These are phyloP conservation scores for Lasiosphaeris hirsuta DNA, from an alignment of 495 filamentous ascomycete genomes.

Conservation along the genomic window DNA sequence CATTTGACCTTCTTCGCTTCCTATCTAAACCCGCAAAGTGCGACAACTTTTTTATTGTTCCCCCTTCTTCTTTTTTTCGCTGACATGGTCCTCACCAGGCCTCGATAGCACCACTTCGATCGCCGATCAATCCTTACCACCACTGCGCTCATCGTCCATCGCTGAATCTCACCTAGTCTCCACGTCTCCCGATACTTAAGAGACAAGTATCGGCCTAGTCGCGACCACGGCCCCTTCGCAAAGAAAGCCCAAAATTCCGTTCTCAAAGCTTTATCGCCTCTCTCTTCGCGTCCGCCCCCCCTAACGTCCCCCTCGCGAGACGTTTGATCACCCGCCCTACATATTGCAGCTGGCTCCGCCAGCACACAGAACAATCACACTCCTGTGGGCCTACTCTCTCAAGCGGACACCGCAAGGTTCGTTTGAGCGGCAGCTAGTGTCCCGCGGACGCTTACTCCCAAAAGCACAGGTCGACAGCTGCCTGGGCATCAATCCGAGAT, in stretches of 20 bases:
- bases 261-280: slow-evolving; percentile 73
- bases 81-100: slow-evolving; percentile 50
- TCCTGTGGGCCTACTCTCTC: slow-evolving; percentile 95
- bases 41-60: slow-evolving; percentile 30
- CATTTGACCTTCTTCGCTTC: slow-evolving; percentile 87
- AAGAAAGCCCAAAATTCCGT: slow-evolving; percentile 77
- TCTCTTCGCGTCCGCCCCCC: slow-evolving; percentile 81
- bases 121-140: neutral
- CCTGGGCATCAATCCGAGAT: slow-evolving; percentile 59
- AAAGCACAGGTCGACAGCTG: slow-evolving; percentile 23
- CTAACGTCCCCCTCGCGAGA: slow-evolving; percentile 67
- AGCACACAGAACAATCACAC: slow-evolving; percentile 47
- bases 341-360: slow-evolving; percentile 56
- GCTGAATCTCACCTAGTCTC: slow-evolving; percentile 14
- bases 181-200: slow-evolving; percentile 64
- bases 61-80: neutral
- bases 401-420: slow-evolving; percentile 83
- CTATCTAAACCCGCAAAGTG: slow-evolving; percentile 96
- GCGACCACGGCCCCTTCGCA: slow-evolving; percentile 61
- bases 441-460: slow-evolving; percentile 48
- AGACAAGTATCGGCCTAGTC: slow-evolving; percentile 80
- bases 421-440: slow-evolving; percentile 80
- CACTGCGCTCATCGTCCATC: slow-evolving; percentile 5
- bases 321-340: slow-evolving; percentile 41
- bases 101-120: slow-evolving; percentile 74